phyloP scores from a whole-genome alignment of 140 eudicot genomes.

The Cichorium intybus region DNA sequence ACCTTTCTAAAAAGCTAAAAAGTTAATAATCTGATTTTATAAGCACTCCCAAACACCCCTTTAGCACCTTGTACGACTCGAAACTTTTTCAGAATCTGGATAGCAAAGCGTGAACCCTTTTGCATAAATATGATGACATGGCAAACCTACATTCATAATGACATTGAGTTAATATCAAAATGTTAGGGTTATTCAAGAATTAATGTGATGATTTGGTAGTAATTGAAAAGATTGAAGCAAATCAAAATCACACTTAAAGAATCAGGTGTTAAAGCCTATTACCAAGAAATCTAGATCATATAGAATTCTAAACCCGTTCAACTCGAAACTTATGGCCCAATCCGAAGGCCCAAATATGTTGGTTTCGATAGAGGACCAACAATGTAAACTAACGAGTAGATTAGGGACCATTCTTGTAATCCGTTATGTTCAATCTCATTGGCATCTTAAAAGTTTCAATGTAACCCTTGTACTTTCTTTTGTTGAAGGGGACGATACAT shows the following conservation, averaged over 20 bases:
- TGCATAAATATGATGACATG: constrained; percentile 68
- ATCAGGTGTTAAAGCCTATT: neutral
- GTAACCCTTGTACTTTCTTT: constrained; percentile 12
- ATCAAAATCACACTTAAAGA: neutral
- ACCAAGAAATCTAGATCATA: neutral
- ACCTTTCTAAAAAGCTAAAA: no score
- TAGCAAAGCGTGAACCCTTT: constrained; percentile 84
- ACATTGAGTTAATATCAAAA: constrained; percentile 21
- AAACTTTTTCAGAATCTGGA: constrained; percentile 60
- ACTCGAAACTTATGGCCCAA: neutral
- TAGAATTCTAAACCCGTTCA: neutral
- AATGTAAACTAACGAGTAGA: neutral
- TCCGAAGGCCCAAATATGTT: neutral
- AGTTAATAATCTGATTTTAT: no score
- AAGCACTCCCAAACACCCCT: no score
- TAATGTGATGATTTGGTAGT: neutral
- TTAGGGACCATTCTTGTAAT: neutral
- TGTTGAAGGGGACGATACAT: neutral
- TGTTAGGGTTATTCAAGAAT: neutral
- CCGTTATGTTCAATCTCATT: neutral
- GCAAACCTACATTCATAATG: constrained; percentile 71
- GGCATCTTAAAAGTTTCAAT: constrained; percentile 1
- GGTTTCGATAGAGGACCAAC: neutral
- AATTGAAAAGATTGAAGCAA: neutral
- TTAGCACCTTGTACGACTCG: constrained; percentile 84